Evolutionary conservation across 2,329 filamentous ascomycete genomes (phyloP).

Genomic region (Helminthosporium solani): DNA sequence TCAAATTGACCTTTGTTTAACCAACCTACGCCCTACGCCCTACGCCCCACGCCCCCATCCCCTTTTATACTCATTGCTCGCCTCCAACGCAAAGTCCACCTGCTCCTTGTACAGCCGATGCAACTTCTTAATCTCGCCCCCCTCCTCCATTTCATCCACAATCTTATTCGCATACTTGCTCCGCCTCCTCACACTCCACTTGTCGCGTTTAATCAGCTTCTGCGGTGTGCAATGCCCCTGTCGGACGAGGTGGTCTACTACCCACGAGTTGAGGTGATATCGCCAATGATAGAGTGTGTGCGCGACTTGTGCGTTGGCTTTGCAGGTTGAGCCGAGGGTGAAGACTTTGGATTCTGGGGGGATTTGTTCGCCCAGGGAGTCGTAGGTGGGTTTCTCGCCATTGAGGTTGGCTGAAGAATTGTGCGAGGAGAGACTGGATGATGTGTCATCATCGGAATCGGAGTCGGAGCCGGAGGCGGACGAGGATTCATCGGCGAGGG

Average conservation of each 20-base stretch:
- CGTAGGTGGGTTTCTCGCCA: conserved; percentile 26
- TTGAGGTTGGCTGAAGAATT: conserved; percentile 20
- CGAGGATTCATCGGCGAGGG: conserved; percentile 52
- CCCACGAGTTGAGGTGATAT: conserved; percentile 69
- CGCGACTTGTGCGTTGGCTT: conserved; percentile 65
- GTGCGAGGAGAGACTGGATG: conserved; percentile 25
- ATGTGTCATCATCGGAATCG: conserved; percentile 16
- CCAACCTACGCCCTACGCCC: background rate
- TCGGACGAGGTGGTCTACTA: conserved; percentile 60
- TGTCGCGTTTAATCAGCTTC: conserved; percentile 62
- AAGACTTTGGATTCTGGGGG: conserved; percentile 31
- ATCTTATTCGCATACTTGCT: conserved; percentile 63
- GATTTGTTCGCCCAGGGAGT: conserved; percentile 29
- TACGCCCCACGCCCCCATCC: conserved; percentile 25
- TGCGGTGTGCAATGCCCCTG: conserved; percentile 60
- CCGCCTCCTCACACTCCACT: conserved; percentile 60
- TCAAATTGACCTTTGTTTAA: too few species aligned
- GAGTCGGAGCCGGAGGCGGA: conserved; percentile 20
- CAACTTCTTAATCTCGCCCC: conserved; percentile 60
- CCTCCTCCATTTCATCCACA: conserved; percentile 63
- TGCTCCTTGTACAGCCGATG: conserved; percentile 66
- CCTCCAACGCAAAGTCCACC: conserved; percentile 44
- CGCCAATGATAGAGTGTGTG: conserved; percentile 77
- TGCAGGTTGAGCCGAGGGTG: conserved; percentile 49
- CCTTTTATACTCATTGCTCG: conserved; percentile 27